phyloP scores from a whole-genome alignment of 257 asterid species.

The Lantana camara region DNA sequence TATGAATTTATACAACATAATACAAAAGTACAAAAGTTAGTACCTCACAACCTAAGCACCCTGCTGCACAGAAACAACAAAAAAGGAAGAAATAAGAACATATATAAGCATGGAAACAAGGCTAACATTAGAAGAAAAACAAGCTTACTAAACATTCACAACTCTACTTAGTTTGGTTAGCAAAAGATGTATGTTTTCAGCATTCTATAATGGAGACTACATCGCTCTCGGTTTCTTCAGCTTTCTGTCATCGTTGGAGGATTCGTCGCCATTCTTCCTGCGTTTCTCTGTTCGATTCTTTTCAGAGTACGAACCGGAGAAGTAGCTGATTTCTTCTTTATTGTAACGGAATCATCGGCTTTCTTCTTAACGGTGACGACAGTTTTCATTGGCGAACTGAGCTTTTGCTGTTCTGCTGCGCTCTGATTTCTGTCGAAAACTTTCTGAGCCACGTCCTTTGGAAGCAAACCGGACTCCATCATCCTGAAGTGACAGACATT shows the following conservation, averaged over 20 bases:
- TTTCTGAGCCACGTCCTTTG: conserved; percentile 70
- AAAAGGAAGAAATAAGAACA: no score
- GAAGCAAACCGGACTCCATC: conserved; percentile 96
- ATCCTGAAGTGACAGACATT: conserved; percentile 50
- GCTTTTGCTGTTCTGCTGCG: conserved; percentile 58
- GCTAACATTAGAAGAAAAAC: not conserved
- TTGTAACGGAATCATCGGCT: conserved; percentile 27
- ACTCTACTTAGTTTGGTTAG: not conserved
- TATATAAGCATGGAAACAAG: no score
- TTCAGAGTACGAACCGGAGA: conserved; percentile 40
- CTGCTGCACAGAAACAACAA: no score
- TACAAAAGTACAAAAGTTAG: no score
- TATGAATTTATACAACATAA: no score
- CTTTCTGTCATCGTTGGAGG: conserved; percentile 45
- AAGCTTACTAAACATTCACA: not conserved
- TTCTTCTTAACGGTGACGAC: conserved; percentile 59
- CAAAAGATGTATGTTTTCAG: no score
- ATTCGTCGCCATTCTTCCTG: conserved; percentile 42
- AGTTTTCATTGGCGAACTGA: conserved; percentile 64
- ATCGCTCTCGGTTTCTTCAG: conserved; percentile 51
- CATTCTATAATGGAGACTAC: conserved; percentile 4
- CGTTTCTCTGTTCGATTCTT: conserved; percentile 62
- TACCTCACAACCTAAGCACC: no score
- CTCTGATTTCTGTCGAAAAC: conserved; percentile 69
- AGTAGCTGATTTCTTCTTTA: conserved; percentile 43